Conservation (phyloP, 768 basidiomycete species). For the Coprinopsis marcescibilis region DNA sequence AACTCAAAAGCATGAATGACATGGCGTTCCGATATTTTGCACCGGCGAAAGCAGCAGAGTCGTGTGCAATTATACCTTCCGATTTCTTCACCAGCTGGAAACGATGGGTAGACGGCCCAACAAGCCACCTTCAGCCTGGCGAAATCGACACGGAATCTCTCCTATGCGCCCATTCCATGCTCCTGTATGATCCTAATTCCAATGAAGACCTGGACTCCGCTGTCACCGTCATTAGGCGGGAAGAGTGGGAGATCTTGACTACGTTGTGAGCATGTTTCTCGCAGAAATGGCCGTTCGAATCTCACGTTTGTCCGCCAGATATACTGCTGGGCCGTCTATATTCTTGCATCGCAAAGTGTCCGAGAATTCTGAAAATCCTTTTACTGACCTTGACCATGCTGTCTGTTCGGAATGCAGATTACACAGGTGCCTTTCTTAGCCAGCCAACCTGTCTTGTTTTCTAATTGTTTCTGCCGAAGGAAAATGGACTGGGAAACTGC, state of each 20-base stretch:
- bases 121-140: slow-evolving; percentile 52
- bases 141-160: slow-evolving; percentile 54
- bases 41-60: slow-evolving; percentile 24
- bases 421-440: too few relatives aligned
- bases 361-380: slow-evolving; percentile 27
- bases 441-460: too few relatives aligned
- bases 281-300: slow-evolving; percentile 7
- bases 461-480: too few relatives aligned
- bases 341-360: slow-evolving; percentile 19
- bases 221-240: slow-evolving; percentile 49
- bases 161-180: slow-evolving; percentile 60
- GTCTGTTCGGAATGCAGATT: slow-evolving; percentile 60
- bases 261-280: slow-evolving; percentile 40
- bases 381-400: slow-evolving; percentile 38
- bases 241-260: slow-evolving; percentile 61
- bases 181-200: slow-evolving; percentile 63
- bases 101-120: slow-evolving; percentile 59
- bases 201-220: slow-evolving; percentile 52
- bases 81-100: slow-evolving; percentile 65
- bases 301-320: slow-evolving; percentile 34
- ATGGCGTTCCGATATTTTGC: slow-evolving; percentile 29
- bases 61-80: slow-evolving; percentile 54
- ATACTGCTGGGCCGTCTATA: slow-evolving; percentile 51
- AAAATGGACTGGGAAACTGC: slow-evolving; percentile 54
- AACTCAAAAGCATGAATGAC: slow-evolving; percentile 55